Percentiles rank a stretch among this genome's conserved stretches.
Evolutionary conservation across 2,329 filamentous ascomycete species (phyloP).

Genomic region (Celoporthe dispersa): DNA sequence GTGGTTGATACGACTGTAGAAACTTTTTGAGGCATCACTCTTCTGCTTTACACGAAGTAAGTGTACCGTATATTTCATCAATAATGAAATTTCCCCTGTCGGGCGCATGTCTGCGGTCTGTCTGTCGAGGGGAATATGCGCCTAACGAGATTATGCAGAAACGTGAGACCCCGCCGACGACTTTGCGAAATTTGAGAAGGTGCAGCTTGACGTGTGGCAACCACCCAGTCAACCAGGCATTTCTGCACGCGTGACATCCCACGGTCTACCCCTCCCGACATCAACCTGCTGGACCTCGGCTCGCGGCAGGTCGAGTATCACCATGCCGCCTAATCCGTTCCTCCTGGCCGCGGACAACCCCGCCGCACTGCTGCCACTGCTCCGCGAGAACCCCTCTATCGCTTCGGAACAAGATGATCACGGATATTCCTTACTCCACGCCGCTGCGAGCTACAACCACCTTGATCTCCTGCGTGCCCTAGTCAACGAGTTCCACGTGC

Average conservation of each 20-base stretch:
- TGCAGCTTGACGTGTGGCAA: neutral
- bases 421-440: constrained; percentile 93
- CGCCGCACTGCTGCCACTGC: constrained; percentile 71
- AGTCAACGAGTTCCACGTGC: constrained; percentile 74
- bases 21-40: neutral
- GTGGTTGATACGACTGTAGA: neutral
- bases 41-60: neutral
- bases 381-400: constrained; percentile 74
- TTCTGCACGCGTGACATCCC: neutral
- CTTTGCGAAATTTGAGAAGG: constrained; percentile 17
- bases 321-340: constrained; percentile 66
- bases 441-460: constrained; percentile 91
- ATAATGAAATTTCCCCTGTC: no score
- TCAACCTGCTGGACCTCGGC: neutral
- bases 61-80: neutral
- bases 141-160: constrained; percentile 20
- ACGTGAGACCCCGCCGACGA: constrained; percentile 31
- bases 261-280: no score
- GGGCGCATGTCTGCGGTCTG: neutral
- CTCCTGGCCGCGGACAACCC: constrained; percentile 84
- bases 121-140: constrained; percentile 2
- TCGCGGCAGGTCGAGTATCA: neutral
- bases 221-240: neutral
- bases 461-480: constrained; percentile 77
- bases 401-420: constrained; percentile 84